These are phyloP conservation scores for Lactarius quietus DNA, from an alignment of 768 basidiomycete genomes.

Conservation along the genomic window DNA sequence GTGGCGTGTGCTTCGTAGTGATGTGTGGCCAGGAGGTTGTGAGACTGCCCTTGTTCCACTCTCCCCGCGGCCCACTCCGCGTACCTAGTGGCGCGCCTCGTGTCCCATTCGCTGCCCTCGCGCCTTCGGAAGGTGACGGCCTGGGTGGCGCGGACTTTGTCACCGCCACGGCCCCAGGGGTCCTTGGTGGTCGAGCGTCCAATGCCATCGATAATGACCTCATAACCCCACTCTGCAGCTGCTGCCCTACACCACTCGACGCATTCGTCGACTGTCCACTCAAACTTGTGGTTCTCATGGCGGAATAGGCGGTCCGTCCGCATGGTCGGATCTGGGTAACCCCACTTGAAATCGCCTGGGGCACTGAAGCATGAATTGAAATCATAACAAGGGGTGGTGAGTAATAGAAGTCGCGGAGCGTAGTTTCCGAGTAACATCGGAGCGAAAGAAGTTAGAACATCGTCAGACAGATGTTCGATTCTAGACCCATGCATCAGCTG, in stretches of 20 bases:
- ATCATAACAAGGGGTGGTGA: constrained; percentile 84
- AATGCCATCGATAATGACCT: constrained; percentile 54
- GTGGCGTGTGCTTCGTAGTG: constrained; percentile 49
- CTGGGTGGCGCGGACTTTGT: constrained; percentile 62
- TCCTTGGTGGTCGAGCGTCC: constrained; percentile 60
- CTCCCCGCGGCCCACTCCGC: constrained; percentile 23
- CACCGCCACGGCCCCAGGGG: constrained; percentile 66
- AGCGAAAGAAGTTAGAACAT: constrained; percentile 58
- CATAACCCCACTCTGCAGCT: constrained; percentile 71
- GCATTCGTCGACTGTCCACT: constrained; percentile 83
- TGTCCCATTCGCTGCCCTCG: constrained; percentile 35
- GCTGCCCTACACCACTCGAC: constrained; percentile 51
- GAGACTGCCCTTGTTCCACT: constrained; percentile 30
- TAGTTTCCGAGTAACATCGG: constrained; percentile 75
- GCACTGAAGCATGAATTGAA: constrained; percentile 75
- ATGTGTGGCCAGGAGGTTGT: constrained; percentile 48
- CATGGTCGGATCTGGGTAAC: constrained; percentile 69
- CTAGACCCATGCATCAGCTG: constrained; percentile 38
- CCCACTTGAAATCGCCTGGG: constrained; percentile 44
- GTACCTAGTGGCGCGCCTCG: constrained; percentile 34
- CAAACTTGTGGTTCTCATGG: constrained; percentile 84
- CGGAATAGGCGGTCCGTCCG: constrained; percentile 74
- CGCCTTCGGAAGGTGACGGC: constrained; percentile 58
- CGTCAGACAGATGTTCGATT: constrained; percentile 71
- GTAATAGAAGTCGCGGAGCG: constrained; percentile 63